Conservation (phyloP, 495 filamentous ascomycete species). For the Apodospora peruviana region DNA sequence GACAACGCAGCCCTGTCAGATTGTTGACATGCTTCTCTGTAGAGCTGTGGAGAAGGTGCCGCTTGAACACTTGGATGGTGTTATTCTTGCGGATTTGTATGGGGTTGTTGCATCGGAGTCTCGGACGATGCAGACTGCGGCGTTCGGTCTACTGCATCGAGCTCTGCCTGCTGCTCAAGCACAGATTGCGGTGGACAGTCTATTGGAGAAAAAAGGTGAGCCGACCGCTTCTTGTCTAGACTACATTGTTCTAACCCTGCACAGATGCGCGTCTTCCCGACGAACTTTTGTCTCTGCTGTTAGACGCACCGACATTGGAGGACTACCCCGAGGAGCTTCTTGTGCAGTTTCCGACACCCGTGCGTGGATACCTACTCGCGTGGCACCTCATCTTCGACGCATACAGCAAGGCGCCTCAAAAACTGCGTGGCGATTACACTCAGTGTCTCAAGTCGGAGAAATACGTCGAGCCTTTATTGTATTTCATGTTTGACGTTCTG, state of each 20-base stretch:
- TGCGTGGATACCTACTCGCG: slow-evolving; percentile 77
- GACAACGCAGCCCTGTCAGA: slow-evolving; percentile 33
- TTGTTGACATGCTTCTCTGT: slow-evolving; percentile 63
- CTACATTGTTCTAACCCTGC: slow-evolving; percentile 1
- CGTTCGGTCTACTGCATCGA: slow-evolving; percentile 74
- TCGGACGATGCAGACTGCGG: slow-evolving; percentile 66
- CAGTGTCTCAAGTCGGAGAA: slow-evolving; percentile 68
- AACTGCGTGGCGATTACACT: slow-evolving; percentile 73
- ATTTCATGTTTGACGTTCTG: slow-evolving; percentile 77
- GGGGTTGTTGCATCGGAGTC: slow-evolving; percentile 72
- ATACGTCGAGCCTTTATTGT: slow-evolving; percentile 62
- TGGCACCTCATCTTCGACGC: slow-evolving; percentile 91
- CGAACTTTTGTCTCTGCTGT: slow-evolving; percentile 64
- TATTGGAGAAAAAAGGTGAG: slow-evolving; percentile 62
- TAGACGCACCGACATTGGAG: slow-evolving; percentile 43
- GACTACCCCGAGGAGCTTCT: slow-evolving; percentile 38
- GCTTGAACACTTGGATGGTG: slow-evolving; percentile 45
- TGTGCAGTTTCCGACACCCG: slow-evolving; percentile 45
- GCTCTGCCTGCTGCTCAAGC: slow-evolving; percentile 73
- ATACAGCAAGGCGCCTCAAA: slow-evolving; percentile 70
- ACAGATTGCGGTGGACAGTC: slow-evolving; percentile 74
- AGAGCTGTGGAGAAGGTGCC: slow-evolving; percentile 58
- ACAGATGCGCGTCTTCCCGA: slow-evolving; percentile 57
- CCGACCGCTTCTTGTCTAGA: neutral
- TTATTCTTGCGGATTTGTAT: slow-evolving; percentile 55